Evolutionary conservation across 106 monocot genomes (phyloP).

Genomic region (Gastrodia elata): DNA sequence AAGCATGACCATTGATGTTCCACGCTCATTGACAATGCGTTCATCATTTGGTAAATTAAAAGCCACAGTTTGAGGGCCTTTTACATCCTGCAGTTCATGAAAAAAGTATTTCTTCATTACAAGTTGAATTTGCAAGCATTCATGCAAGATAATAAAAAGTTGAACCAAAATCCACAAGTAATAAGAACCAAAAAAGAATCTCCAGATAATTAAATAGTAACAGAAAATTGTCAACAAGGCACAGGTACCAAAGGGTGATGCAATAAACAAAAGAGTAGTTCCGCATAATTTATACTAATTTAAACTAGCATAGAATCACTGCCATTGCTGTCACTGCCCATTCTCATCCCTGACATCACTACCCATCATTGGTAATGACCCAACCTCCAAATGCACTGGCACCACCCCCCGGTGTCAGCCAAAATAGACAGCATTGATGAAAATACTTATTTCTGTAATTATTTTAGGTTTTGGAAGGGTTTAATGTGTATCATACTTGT

Average conservation of each 20-base stretch:
- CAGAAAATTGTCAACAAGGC: background rate
- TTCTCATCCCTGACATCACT: no score
- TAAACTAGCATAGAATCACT: no score
- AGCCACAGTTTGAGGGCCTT: slow-evolving; percentile 96
- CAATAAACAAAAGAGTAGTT: background rate
- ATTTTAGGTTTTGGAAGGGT: no score
- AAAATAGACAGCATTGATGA: no score
- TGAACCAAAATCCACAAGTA: background rate
- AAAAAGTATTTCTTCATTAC: slow-evolving; percentile 2
- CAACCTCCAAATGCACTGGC: no score
- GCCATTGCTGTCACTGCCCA: no score
- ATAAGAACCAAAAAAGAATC: background rate
- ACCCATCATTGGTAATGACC: no score
- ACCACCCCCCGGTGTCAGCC: no score
- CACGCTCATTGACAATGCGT: slow-evolving; percentile 78
- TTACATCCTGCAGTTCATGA: slow-evolving; percentile 63
- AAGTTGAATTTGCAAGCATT: background rate
- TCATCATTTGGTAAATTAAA: slow-evolving; percentile 99
- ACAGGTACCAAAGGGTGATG: background rate
- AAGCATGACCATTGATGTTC: slow-evolving; percentile 94
- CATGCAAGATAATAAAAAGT: background rate
- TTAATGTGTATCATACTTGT: no score
- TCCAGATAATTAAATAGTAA: background rate
- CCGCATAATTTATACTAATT: no score
- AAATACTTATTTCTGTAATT: no score